Conservation (phyloP, 228 moss, liverwort and hornwort genomes). For the Sphagnum fallax region DNA sequence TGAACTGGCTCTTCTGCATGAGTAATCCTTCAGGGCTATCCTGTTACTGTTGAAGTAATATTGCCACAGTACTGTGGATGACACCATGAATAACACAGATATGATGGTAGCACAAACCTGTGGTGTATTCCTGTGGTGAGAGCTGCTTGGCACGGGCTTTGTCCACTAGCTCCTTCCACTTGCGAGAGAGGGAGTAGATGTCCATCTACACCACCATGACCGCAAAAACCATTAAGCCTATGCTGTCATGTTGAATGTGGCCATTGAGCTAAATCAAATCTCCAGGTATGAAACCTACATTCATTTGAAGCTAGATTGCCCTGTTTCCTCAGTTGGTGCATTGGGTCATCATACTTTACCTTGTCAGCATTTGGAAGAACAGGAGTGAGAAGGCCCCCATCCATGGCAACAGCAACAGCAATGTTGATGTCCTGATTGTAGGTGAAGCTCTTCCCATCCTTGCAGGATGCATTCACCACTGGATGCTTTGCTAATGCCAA, state of each 20-base stretch:
- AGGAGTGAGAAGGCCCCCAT: slow-evolving; percentile 92
- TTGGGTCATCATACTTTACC: slow-evolving; percentile 22
- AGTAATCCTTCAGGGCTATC: no score
- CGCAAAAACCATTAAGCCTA: background rate
- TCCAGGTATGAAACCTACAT: no score
- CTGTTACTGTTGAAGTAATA: no score
- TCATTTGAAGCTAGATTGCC: no score
- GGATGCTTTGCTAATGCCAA: slow-evolving; percentile 90
- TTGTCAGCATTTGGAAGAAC: slow-evolving; percentile 88
- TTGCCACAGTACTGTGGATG: no score
- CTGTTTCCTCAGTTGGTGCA: no score
- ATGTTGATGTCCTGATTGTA: slow-evolving; percentile 86
- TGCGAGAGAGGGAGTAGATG: slow-evolving; percentile 82
- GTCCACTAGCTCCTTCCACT: slow-evolving; percentile 91
- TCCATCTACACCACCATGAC: slow-evolving; percentile 46
- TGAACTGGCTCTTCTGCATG: no score
- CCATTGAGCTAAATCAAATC: background rate
- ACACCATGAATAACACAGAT: background rate
- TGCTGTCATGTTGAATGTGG: background rate
- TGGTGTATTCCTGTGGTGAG: slow-evolving; percentile 75
- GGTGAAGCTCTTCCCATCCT: slow-evolving; percentile 93
- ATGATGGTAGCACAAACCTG: slow-evolving; percentile 42
- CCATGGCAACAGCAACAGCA: slow-evolving; percentile 95
- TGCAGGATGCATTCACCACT: slow-evolving; percentile 86
- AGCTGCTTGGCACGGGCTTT: slow-evolving; percentile 93